Evolutionary conservation across 1,284 basidiomycete species (phyloP), one percentile per base, ranked within the genome.

Genomic region (Retiboletus flavoniger): DNA sequence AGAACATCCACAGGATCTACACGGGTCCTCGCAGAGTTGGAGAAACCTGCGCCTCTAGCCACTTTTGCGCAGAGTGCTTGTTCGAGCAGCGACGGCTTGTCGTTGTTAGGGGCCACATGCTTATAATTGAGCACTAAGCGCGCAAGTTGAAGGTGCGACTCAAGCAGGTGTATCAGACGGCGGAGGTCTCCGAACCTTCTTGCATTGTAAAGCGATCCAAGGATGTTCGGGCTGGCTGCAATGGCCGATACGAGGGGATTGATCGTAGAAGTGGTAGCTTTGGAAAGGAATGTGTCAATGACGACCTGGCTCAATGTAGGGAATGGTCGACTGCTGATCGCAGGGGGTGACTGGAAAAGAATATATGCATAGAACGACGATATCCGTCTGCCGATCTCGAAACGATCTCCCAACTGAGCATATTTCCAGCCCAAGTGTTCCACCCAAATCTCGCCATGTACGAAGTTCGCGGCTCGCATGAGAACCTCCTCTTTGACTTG

Each of bases 381-480:
- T 44, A 92, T 78, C 26, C 84, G 78, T 54, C 78, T 75, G 11
- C 87, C 87, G 47, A 95, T 87, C 72, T 91, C 89, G 64, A 93
- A 93, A 35, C 88, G 78, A 62, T 94, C 89, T 7, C 85, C 83
- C 9, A 93, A 72, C 55, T 85, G 85, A 2, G 77, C 75, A 61
- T 93, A 95, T 65, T 88, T 86, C 93, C 93, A 95, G 7, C 83
- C 80, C 46, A 85, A 72, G 65, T 93, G 87, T 61, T 91, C 89
- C 1, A 89, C 79, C 93, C 93, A 95, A 29, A 95, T 84, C 67
- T 91, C 88, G 21, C 86, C 84, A 62, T 91, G 88, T 9, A 94
- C 78, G 64, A 95, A 94, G 16, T 78, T 78, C 9, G 84, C 76
- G 0, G 89, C 89, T 31, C 92, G 85, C 47, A 88, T 72, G 11